Evolutionary conservation across 169 alveolate species (phyloP), one percentile per base, ranked within the genome.

Genomic region (Cryptosporidium felis): DNA sequence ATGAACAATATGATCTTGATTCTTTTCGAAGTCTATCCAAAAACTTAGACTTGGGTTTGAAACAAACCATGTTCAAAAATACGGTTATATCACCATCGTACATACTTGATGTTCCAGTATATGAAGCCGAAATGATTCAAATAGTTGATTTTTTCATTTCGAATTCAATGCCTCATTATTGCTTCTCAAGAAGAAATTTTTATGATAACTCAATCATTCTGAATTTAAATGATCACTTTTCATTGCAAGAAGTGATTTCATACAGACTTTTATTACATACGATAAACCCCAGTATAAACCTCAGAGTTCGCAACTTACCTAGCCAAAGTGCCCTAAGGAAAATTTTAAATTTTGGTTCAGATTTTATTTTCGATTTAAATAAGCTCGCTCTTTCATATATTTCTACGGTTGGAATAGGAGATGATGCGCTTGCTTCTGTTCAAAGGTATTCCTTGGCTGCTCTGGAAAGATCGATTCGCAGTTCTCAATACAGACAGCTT

Each of bases 161-260:
- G n/a, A 60, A n/a, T 0, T 53, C 85, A 21, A 36, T 74, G 67
- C 85, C 85, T 51, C 45, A 12, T 16, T 53, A 23, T 53, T 49
- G 74, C 21, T 53, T 60, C 21, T 36, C 85, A 16, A 74, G 85
- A 18, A 28, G 85, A 74, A 74, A 74, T 36, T 74, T 53, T 34
- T 16, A 32, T 4, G 59, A 36, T 14, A 74, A 74, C 38, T 74
- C 67, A 40, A 38, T 74, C 21, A 18, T 74, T 4, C 14, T 74
- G 4, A 74, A 46, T 21, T 36, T 74, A 10, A 74, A 21, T 30
- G 9, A 46, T 18, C 26, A 74, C 18, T 36, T 74, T 36, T n/a
- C 46, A 10, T 51, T 47, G n/a, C 16, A 49, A 5, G 85, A 74
- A 16, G 8, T 56, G 1, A 16, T 74, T 14, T 16, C 56, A 0